Conservation (phyloP, 1,284 basidiomycete genomes). For the Omphalotus olearius region DNA sequence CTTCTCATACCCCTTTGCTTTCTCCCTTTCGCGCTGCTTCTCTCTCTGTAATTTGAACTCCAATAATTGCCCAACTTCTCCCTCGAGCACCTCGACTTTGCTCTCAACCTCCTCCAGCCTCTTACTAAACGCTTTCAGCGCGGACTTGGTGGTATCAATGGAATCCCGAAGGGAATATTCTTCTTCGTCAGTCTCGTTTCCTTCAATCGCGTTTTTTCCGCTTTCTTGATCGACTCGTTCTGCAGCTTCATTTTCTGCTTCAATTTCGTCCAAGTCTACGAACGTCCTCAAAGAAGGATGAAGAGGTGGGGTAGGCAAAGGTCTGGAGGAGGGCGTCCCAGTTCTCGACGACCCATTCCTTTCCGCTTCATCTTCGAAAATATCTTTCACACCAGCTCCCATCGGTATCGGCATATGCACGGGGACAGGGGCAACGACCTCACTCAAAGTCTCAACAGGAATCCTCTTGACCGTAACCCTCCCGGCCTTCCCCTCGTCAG, state of each 20-base stretch:
- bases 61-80: background rate
- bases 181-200: slow-evolving; percentile 10
- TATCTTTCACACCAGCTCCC: background rate
- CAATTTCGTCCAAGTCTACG: background rate
- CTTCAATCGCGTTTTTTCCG: slow-evolving; percentile 16
- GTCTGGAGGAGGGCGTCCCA: slow-evolving; percentile 2
- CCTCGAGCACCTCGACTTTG: slow-evolving; percentile 4
- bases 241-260: slow-evolving; percentile 1
- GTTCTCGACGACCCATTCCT: background rate
- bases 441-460: background rate
- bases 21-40: background rate
- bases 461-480: slow-evolving; percentile 32
- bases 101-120: slow-evolving; percentile 4
- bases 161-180: background rate
- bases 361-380: background rate
- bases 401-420: background rate
- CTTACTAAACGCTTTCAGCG: background rate
- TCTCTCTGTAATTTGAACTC: background rate
- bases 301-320: slow-evolving; percentile 2
- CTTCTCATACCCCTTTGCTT: background rate
- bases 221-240: background rate
- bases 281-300: slow-evolving; percentile 9
- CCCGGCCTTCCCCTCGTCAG: slow-evolving; percentile 1
- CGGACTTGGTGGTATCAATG: background rate
- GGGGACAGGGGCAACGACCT: background rate